Conservation (phyloP, 2,329 filamentous ascomycete genomes). For the Fusarium azukiicola region DNA sequence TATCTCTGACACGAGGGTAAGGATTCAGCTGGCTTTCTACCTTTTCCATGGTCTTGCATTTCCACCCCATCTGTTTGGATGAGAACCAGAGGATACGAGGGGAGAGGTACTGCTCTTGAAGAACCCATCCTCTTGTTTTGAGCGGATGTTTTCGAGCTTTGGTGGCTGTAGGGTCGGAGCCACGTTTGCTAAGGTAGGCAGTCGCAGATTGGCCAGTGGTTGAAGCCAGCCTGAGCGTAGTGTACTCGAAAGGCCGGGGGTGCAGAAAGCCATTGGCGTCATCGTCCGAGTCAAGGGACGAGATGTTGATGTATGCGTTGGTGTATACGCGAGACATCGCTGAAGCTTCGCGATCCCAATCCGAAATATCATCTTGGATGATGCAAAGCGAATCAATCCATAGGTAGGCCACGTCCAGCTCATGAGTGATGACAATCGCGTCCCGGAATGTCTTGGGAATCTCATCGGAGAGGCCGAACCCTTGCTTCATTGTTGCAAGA, state of each 20-base stretch:
- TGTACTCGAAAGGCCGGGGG: neutral
- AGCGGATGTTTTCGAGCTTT: neutral
- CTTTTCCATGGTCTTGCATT: neutral
- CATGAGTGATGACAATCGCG: neutral
- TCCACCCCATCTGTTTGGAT: neutral
- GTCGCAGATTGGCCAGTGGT: neutral
- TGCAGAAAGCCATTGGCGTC: neutral
- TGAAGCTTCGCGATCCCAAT: neutral
- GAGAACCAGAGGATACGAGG: neutral
- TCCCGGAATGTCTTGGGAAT: slow-evolving; percentile 12
- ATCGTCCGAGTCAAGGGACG: neutral
- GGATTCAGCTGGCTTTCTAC: no score
- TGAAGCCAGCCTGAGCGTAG: neutral
- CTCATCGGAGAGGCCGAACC: neutral
- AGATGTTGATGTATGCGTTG: neutral
- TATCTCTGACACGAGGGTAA: no score
- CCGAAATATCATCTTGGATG: neutral
- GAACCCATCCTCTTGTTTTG: neutral
- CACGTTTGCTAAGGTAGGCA: neutral
- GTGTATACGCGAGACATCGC: neutral
- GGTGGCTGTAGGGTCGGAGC: neutral
- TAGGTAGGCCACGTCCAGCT: neutral
- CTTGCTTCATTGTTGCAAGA: neutral
- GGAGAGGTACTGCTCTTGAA: neutral
- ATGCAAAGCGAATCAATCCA: slow-evolving; percentile 24